These are phyloP conservation scores for Cutaneotrichosporon sp. DNA, from an alignment of 1,284 basidiomycete genomes.

Conservation along the genomic window DNA sequence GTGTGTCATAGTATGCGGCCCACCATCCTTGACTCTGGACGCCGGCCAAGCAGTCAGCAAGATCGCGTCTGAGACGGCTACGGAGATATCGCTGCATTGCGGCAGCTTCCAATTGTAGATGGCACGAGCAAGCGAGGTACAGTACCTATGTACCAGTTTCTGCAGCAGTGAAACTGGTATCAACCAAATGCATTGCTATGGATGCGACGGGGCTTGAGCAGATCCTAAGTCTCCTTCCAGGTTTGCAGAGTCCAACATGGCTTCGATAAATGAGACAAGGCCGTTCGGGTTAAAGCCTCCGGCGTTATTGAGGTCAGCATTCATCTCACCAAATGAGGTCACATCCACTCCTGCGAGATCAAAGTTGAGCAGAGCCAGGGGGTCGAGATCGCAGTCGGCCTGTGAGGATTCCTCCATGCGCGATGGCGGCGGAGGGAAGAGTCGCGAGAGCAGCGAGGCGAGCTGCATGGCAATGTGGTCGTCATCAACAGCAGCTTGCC, in stretches of 20 bases:
- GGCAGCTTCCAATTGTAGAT: background rate
- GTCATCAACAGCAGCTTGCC: slow-evolving; percentile 8
- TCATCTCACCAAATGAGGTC: background rate
- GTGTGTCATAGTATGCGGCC: background rate
- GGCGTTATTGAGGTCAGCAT: background rate
- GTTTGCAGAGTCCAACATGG: background rate
- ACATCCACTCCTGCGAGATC: slow-evolving; percentile 6
- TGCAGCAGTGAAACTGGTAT: too few relatives aligned
- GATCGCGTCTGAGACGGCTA: background rate
- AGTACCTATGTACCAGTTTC: too few relatives aligned
- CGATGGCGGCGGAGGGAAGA: background rate
- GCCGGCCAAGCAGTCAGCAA: background rate
- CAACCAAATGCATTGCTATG: too few relatives aligned
- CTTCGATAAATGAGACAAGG: slow-evolving; percentile 9
- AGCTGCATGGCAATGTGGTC: slow-evolving; percentile 5
- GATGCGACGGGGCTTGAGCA: too few relatives aligned
- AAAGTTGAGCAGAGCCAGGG: slow-evolving; percentile 5
- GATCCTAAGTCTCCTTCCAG: background rate
- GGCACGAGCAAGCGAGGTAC: too few relatives aligned
- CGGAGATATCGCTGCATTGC: background rate
- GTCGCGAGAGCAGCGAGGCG: slow-evolving; percentile 5
- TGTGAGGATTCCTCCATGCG: background rate
- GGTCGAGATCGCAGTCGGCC: background rate
- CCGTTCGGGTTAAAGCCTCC: slow-evolving; percentile 6
- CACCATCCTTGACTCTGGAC: background rate